Percentiles rank a stretch among this genome's conserved stretches.
Conservation (phyloP, 192 early-diverging fungal species). For the Chytriomyces sp. region DNA sequence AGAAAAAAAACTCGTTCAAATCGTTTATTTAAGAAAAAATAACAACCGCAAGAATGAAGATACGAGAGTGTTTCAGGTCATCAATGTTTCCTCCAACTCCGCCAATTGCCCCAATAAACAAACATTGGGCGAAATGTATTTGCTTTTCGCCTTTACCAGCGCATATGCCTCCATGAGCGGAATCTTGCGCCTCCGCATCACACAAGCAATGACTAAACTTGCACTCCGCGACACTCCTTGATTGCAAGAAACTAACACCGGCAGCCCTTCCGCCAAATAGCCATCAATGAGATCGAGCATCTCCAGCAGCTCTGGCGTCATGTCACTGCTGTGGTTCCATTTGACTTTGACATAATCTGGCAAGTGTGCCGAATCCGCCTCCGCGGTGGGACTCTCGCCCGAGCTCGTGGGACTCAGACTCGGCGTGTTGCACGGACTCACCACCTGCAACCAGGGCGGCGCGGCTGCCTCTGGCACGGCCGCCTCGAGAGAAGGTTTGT, state of each 20-base stretch:
- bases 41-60: too few species aligned
- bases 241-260: constrained; percentile 84
- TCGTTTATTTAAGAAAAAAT: too few species aligned
- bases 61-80: neutral
- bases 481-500: neutral
- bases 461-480: neutral
- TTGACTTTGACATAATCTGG: constrained; percentile 29
- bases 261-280: neutral
- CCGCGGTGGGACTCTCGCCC: neutral
- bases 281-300: neutral
- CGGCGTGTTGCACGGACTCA: neutral
- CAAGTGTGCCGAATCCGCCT: neutral
- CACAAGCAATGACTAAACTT: constrained; percentile 82
- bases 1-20: too few species aligned
- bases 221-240: constrained; percentile 88
- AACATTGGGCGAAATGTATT: constrained; percentile 80
- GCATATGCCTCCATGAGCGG: constrained; percentile 68
- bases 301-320: constrained; percentile 36
- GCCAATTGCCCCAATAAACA: constrained; percentile 75
- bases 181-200: constrained; percentile 72
- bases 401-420: neutral
- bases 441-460: neutral
- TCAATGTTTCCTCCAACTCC: neutral
- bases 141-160: constrained; percentile 69
- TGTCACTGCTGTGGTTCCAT: constrained; percentile 74